These are phyloP conservation scores for Neofusicoccum sp. DNA, from an alignment of 2,329 filamentous ascomycete species.

Conservation along the genomic window DNA sequence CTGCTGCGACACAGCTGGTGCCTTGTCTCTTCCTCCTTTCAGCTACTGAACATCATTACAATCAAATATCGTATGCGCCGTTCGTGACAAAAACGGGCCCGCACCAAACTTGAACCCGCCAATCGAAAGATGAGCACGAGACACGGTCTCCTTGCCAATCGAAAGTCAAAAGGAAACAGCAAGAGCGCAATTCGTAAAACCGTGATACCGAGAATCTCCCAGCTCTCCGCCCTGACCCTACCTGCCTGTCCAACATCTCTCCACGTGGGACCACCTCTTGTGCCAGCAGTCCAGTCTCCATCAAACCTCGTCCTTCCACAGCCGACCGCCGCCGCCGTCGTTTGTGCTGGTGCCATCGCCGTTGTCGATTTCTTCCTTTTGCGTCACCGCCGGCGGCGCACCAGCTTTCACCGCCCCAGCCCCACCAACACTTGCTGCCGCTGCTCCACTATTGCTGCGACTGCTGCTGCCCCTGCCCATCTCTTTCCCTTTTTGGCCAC, in stretches of 20 bases:
- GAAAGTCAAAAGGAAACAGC: background rate
- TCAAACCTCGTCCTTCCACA: slow-evolving; percentile 10
- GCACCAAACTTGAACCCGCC: background rate
- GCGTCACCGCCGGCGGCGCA: background rate
- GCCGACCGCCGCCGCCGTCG: background rate
- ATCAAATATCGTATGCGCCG: slow-evolving; percentile 2
- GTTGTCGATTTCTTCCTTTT: slow-evolving; percentile 1
- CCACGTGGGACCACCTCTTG: too few species aligned
- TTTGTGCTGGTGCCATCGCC: background rate
- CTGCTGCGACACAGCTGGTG: background rate
- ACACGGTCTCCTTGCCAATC: background rate
- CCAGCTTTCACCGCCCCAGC: too few species aligned
- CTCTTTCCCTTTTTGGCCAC: slow-evolving; percentile 3
- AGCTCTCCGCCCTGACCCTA: background rate
- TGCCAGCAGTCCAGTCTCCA: too few species aligned
- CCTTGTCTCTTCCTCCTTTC: background rate
- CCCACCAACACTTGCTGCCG: background rate
- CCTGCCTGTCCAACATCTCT: too few species aligned
- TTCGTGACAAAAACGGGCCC: slow-evolving; percentile 15
- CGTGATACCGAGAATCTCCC: background rate
- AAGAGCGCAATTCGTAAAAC: background rate
- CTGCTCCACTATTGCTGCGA: background rate
- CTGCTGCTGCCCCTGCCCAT: background rate
- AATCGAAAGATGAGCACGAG: slow-evolving; percentile 4
- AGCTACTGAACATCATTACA: background rate